phyloP scores from a whole-genome alignment of 2,329 filamentous ascomycete species.

The Pleomassaria siparia region DNA sequence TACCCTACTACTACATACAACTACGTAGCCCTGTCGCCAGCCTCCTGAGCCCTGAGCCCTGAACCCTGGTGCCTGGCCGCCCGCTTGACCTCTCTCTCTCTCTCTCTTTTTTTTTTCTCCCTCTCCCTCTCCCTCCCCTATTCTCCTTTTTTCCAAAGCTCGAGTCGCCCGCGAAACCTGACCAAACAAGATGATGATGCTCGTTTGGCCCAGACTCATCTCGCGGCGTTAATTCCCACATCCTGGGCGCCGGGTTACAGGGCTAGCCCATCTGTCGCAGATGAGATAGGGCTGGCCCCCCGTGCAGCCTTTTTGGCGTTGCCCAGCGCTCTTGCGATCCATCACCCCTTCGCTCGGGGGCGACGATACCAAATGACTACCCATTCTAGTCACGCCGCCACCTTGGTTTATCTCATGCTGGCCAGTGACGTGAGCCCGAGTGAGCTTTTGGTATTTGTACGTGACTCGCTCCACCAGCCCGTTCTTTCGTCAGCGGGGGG shows the following conservation, averaged over 20 bases:
- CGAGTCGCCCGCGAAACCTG: neutral
- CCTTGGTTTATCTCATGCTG: slow-evolving; percentile 27
- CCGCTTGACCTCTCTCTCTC: too few relatives aligned
- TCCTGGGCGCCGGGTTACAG: slow-evolving; percentile 25
- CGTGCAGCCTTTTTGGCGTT: slow-evolving; percentile 21
- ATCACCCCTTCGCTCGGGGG: slow-evolving; percentile 2
- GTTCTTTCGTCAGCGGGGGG: slow-evolving; percentile 30
- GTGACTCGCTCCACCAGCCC: slow-evolving; percentile 34
- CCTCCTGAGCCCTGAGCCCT: neutral
- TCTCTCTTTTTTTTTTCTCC: too few relatives aligned
- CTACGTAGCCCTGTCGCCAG: neutral
- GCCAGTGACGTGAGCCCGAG: slow-evolving; percentile 28
- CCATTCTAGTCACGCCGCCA: slow-evolving; percentile 7
- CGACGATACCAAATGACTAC: slow-evolving; percentile 1
- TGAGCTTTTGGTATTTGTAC: slow-evolving; percentile 14
- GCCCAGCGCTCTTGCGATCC: neutral
- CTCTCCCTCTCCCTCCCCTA: neutral
- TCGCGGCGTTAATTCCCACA: slow-evolving; percentile 14
- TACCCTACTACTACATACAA: neutral
- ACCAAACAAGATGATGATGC: slow-evolving; percentile 2
- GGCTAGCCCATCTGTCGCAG: slow-evolving; percentile 18
- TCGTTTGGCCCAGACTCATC: slow-evolving; percentile 4
- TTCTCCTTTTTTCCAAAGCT: neutral
- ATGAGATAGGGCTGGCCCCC: slow-evolving; percentile 37
- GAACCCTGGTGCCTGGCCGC: too few relatives aligned